These are phyloP conservation scores for Pontederia crassipes DNA, from an alignment of 176 grass and related monocot species.

Conservation along the genomic window DNA sequence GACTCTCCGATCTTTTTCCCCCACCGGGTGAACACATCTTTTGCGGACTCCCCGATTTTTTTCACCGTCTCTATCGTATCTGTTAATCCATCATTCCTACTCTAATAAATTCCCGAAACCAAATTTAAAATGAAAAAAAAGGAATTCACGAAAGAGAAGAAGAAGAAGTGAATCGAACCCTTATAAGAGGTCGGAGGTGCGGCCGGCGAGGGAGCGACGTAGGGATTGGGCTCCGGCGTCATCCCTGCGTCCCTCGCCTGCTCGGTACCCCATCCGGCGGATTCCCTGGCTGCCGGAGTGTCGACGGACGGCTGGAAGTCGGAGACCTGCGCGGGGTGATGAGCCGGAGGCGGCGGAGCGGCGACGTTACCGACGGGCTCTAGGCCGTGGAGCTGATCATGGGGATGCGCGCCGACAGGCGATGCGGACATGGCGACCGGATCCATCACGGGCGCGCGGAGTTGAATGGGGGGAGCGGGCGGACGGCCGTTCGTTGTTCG, in stretches of 20 bases:
- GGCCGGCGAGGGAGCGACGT: slow-evolving; percentile 36
- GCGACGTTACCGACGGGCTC: neutral
- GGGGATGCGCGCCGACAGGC: neutral
- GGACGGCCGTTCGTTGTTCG: neutral
- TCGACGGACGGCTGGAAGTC: neutral
- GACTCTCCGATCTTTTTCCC: slow-evolving; percentile 66
- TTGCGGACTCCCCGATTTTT: slow-evolving; percentile 72
- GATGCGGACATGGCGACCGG: neutral
- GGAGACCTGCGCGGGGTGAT: neutral
- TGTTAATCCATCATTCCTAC: slow-evolving; percentile 11
- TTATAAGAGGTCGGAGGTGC: slow-evolving; percentile 29
- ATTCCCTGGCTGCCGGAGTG: neutral
- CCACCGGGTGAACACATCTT: slow-evolving; percentile 61
- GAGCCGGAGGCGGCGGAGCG: neutral
- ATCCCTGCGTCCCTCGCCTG: neutral
- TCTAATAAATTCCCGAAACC: neutral
- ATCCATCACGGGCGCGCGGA: neutral
- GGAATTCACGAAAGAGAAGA: neutral
- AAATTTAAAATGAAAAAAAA: neutral
- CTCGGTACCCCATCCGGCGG: neutral
- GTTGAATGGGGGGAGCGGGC: neutral
- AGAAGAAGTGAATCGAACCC: slow-evolving; percentile 17
- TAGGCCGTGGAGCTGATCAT: neutral
- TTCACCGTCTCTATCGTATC: slow-evolving; percentile 72
- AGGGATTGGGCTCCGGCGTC: slow-evolving; percentile 42